A percentile compares a stretch with the other conserved stretches of the same genome.
phyloP scores from a whole-genome alignment of 345 rosid species.

The Eucalyptus cloeziana region DNA sequence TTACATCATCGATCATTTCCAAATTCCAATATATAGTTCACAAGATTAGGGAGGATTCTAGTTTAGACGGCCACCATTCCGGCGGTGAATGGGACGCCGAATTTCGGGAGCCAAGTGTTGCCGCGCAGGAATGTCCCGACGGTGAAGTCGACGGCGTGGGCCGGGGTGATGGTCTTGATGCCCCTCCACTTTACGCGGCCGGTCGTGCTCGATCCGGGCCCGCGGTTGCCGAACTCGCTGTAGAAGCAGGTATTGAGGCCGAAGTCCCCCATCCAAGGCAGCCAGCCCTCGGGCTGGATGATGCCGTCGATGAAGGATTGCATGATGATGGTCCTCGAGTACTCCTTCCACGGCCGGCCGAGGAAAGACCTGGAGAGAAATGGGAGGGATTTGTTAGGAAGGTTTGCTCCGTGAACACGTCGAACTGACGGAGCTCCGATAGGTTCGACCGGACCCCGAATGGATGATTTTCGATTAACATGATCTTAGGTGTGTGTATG shows the following conservation, averaged over 20 bases:
- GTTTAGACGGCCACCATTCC: conserved; percentile 1
- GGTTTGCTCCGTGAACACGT: neutral
- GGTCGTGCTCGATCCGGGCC: conserved; percentile 43
- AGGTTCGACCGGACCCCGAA: neutral
- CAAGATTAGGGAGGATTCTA: neutral
- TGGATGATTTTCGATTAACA: neutral
- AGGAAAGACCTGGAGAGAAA: conserved; percentile 23
- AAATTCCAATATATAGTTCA: neutral
- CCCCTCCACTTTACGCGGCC: conserved; percentile 55
- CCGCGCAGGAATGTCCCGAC: conserved; percentile 23
- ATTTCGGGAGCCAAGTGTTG: conserved; percentile 30
- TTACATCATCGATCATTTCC: neutral
- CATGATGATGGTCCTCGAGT: conserved; percentile 53
- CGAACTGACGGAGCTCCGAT: neutral
- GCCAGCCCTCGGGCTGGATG: conserved; percentile 56
- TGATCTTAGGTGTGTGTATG: neutral
- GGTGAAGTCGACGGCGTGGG: conserved; percentile 13
- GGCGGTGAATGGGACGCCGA: conserved; percentile 29
- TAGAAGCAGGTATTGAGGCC: conserved; percentile 44
- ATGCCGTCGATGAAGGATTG: conserved; percentile 48
- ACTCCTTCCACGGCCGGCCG: conserved; percentile 61
- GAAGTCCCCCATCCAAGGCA: conserved; percentile 31
- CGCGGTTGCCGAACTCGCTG: conserved; percentile 43
- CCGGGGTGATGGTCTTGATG: conserved; percentile 21
- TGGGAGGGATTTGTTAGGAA: neutral